Evolutionary conservation across 805 yeast genomes (phyloP).

Genomic region (Metschnikowia matae): DNA sequence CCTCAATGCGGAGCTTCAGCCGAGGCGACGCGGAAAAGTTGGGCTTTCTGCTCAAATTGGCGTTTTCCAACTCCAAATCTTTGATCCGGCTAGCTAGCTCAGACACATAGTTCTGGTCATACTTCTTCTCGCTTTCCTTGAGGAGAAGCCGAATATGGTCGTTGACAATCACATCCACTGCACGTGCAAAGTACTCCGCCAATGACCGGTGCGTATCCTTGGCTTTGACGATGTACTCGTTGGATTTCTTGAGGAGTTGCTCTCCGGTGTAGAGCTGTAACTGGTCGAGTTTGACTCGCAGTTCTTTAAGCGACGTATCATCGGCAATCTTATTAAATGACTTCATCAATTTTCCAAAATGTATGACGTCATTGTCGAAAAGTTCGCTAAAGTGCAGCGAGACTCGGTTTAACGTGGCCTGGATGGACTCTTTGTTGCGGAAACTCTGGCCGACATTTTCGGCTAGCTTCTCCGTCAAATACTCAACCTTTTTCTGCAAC

Average conservation of each 20-base stretch:
- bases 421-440: slow-evolving; percentile 1
- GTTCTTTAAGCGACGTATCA: slow-evolving; percentile 54
- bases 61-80: slow-evolving; percentile 22
- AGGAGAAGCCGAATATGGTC: slow-evolving; percentile 47
- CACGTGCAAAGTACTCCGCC: slow-evolving; percentile 55
- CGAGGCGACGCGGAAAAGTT: slow-evolving; percentile 27
- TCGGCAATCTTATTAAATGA: slow-evolving; percentile 55
- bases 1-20: slow-evolving; percentile 51
- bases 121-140: slow-evolving; percentile 27
- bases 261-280: slow-evolving; percentile 24
- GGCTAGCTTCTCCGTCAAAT: slow-evolving; percentile 35
- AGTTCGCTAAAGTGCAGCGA: slow-evolving; percentile 43
- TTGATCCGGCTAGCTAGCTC: slow-evolving; percentile 18
- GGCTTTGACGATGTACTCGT: slow-evolving; percentile 1
- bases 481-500: slow-evolving; percentile 33
- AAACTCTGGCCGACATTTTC: slow-evolving; percentile 18
- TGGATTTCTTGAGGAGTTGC: slow-evolving; percentile 7
- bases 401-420: slow-evolving; percentile 22
- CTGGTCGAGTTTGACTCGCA: slow-evolving; percentile 46
- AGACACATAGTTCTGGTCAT: slow-evolving; percentile 17
- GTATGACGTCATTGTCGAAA: slow-evolving; percentile 38
- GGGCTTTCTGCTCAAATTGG: slow-evolving; percentile 24
- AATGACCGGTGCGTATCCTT: slow-evolving; percentile 42
- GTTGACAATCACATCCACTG: slow-evolving; percentile 53
- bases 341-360: slow-evolving; percentile 47